phyloP scores from a whole-genome alignment of 78 protist genomes.

The Dictyostelium intermedium region DNA sequence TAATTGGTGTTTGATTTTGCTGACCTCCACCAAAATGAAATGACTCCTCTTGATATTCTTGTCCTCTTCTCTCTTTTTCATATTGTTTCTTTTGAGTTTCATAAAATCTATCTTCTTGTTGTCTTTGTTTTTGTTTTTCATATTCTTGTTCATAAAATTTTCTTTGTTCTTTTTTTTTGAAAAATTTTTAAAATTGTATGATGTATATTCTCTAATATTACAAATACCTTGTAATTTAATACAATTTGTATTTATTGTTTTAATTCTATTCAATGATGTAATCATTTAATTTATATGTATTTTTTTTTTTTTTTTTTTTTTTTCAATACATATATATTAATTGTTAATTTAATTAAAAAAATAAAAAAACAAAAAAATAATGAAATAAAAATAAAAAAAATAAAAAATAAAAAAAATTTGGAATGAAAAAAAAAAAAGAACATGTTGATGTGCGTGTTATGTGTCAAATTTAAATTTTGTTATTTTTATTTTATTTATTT shows the following conservation, averaged over 20 bases:
- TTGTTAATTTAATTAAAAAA: not conserved
- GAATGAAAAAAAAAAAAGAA: not conserved
- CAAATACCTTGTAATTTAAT: not conserved
- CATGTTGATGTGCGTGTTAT: no score
- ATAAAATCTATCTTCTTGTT: not conserved
- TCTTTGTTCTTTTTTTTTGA: not conserved
- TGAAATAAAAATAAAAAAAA: not conserved
- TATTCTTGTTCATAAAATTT: not conserved
- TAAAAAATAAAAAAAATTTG: not conserved
- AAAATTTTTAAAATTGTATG: not conserved
- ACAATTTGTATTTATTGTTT: not conserved
- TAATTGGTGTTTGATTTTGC: no score
- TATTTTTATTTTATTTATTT: not conserved
- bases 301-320: no score
- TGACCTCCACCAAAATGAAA: no score
- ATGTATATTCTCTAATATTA: not conserved
- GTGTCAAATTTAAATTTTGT: not conserved
- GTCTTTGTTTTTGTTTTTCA: not conserved
- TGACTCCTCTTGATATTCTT: not conserved
- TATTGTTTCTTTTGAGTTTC: not conserved
- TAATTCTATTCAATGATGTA: not conserved
- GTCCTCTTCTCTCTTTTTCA: no score
- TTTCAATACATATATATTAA: no score
- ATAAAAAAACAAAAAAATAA: not conserved
- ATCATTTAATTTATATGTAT: no score